phyloP scores from a whole-genome alignment of 2,329 filamentous ascomycete genomes.

The Phaeosphaeria sp. region DNA sequence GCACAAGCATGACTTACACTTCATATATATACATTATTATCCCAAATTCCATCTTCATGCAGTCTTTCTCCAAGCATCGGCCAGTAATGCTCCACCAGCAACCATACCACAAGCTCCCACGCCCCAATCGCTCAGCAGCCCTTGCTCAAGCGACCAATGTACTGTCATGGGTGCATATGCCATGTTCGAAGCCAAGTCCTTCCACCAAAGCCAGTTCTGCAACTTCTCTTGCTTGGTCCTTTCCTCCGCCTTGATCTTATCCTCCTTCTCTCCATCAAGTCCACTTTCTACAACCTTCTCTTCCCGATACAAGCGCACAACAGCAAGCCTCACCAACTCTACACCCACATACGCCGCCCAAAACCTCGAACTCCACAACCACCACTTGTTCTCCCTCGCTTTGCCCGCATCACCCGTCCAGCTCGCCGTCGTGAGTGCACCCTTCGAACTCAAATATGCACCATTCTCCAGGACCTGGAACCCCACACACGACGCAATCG shows the following conservation, averaged over 20 bases:
- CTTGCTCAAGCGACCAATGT: constrained; percentile 75
- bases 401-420: constrained; percentile 57
- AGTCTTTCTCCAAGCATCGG: constrained; percentile 55
- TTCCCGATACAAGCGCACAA: constrained; percentile 44
- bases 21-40: background rate
- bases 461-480: constrained; percentile 87
- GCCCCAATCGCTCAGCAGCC: constrained; percentile 62
- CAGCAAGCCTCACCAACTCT: constrained; percentile 71
- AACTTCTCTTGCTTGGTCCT: constrained; percentile 32
- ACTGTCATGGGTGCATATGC: constrained; percentile 83
- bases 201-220: constrained; percentile 62
- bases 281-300: constrained; percentile 24
- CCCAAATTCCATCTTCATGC: constrained; percentile 18
- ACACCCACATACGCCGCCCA: constrained; percentile 81
- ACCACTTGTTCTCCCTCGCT: constrained; percentile 64
- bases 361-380: constrained; percentile 75
- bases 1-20: background rate
- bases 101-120: constrained; percentile 66
- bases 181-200: constrained; percentile 70
- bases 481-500: constrained; percentile 69
- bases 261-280: constrained; percentile 55
- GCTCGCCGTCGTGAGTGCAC: constrained; percentile 62
- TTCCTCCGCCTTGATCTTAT: constrained; percentile 50
- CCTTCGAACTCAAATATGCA: constrained; percentile 76
- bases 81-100: constrained; percentile 51